phyloP scores from a whole-genome alignment of 495 filamentous ascomycete genomes.

The Penicillium simplicissimum region DNA sequence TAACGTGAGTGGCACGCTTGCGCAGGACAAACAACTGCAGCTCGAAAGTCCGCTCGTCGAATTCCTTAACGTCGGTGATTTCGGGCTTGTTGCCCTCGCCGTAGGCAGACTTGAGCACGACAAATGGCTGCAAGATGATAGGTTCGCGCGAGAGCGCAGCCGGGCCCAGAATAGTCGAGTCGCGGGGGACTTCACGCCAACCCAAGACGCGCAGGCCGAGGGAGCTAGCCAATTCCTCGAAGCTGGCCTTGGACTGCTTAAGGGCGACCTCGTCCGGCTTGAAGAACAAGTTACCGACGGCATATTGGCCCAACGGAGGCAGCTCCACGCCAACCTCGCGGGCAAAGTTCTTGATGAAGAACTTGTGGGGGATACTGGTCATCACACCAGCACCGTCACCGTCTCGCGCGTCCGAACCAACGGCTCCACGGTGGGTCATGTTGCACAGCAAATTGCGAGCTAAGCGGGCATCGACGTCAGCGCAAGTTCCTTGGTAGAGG shows the following conservation, averaged over 20 bases:
- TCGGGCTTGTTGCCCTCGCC: conserved; percentile 82
- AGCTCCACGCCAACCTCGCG: conserved; percentile 83
- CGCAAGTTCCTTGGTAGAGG: conserved; percentile 1
- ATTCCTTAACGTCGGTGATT: conserved; percentile 72
- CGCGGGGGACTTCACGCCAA: conserved; percentile 93
- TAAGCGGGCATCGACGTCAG: conserved; percentile 36
- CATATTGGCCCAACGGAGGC: conserved; percentile 90
- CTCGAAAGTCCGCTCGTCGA: conserved; percentile 86
- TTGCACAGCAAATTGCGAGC: conserved; percentile 95
- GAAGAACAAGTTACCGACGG: conserved; percentile 97
- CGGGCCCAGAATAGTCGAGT: conserved; percentile 90
- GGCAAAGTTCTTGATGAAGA: conserved; percentile 98
- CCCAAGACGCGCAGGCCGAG: conserved; percentile 89
- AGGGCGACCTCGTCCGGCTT: conserved; percentile 89
- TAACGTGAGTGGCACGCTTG: conserved; percentile 91
- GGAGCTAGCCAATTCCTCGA: conserved; percentile 88
- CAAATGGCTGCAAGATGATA: conserved; percentile 91
- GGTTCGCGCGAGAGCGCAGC: conserved; percentile 94
- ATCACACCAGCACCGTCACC: conserved; percentile 98
- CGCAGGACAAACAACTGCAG: conserved; percentile 91
- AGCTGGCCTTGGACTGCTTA: conserved; percentile 80
- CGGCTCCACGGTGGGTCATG: conserved; percentile 99
- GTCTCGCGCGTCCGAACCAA: conserved; percentile 96
- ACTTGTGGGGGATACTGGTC: conserved; percentile 98
- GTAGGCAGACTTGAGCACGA: conserved; percentile 85